phyloP scores from a whole-genome alignment of 208 protist species.

The Leishmania martiniquensis region DNA sequence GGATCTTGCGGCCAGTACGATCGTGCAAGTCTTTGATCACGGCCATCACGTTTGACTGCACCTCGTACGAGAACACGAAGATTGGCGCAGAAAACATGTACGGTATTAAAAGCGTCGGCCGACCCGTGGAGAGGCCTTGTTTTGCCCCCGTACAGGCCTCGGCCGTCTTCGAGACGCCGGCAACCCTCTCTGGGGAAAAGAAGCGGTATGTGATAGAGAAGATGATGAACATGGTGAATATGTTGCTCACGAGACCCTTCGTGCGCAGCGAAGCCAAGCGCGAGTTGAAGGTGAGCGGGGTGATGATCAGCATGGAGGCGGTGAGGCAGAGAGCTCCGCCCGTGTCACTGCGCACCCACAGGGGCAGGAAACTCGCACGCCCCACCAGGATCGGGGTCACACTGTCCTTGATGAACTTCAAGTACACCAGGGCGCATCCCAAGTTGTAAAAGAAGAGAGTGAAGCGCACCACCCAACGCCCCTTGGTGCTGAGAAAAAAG shows the following conservation, averaged over 20 bases:
- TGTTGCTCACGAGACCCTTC: conserved; percentile 76
- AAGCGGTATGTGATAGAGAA: conserved; percentile 68
- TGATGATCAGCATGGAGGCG: conserved; percentile 52
- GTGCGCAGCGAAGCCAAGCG: conserved; percentile 78
- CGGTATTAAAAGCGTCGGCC: conserved; percentile 34
- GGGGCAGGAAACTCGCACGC: conserved; percentile 54
- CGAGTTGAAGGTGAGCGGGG: conserved; percentile 78
- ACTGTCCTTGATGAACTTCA: conserved; percentile 80
- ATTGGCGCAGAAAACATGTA: conserved; percentile 76
- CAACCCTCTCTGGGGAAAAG: conserved; percentile 38
- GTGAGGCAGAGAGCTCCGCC: conserved; percentile 51
- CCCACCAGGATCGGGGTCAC: conserved; percentile 47
- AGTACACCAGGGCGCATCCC: conserved; percentile 67
- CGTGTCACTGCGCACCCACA: conserved; percentile 50
- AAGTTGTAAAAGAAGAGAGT: conserved; percentile 85
- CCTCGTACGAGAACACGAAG: conserved; percentile 84
- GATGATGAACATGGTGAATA: conserved; percentile 77
- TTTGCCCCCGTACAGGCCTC: not conserved
- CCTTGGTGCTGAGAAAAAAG: conserved; percentile 66
- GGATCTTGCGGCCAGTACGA: conserved; percentile 59
- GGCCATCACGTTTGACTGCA: conserved; percentile 84
- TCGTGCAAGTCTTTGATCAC: conserved; percentile 85
- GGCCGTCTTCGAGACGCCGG: not conserved
- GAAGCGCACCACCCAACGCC: conserved; percentile 49
- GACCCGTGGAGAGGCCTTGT: conserved; percentile 10